Base-by-base conservation (phyloP, 75 land plant genomes). In the Isoetes taiwanensis region DNA sequence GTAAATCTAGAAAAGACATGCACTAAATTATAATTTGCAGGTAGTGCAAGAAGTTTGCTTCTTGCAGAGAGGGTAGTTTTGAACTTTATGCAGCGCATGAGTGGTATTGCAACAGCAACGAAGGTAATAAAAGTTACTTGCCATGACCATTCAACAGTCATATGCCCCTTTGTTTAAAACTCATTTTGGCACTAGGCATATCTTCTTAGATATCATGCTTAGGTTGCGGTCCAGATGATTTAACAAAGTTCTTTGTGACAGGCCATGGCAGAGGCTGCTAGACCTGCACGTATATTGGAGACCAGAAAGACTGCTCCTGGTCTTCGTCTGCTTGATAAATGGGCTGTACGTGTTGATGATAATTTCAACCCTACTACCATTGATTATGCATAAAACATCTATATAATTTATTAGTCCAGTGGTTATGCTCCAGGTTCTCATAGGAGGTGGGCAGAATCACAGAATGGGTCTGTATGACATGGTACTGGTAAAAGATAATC, bases 51-150 rank as follows among this genome's bases (percentile, higher is more conserved):
- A 61, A 88, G 71, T 54, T 88, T 93, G 46, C 64, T 93, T 55
- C 67, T 73, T 2, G 96, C 98, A 42, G 98, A 93, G 69, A 79
- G 98, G 64, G 80, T 93, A 33, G 96, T 73, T 17, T 76, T 93
- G 30, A 88, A 93, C 39, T 93, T 93, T 48, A 93, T 93, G 98
- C 98, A 93, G 59, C 75, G 98, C 54, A 93, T 93, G 98, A 93
- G 98, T 72, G 98, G 98, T 37, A 78, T 93, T 54, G 98, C 98
- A 33, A 93, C 98, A 46, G 56, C 80, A 9, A 88, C 98, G 5
- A 88, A 88, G 83, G 95, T 66, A 59, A 17, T 16, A 28, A 28
- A 5, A 9, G 9, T 37, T 37, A 16, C 39, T 37, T 37, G 14
- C 39, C 9, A 37, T 37, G 39, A 9, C 9, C 9, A 14, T n/a